A percentile compares a stretch with the other conserved stretches of the same genome.
phyloP scores from a whole-genome alignment of 305 asterid genomes.

The Fraxinus nigra region DNA sequence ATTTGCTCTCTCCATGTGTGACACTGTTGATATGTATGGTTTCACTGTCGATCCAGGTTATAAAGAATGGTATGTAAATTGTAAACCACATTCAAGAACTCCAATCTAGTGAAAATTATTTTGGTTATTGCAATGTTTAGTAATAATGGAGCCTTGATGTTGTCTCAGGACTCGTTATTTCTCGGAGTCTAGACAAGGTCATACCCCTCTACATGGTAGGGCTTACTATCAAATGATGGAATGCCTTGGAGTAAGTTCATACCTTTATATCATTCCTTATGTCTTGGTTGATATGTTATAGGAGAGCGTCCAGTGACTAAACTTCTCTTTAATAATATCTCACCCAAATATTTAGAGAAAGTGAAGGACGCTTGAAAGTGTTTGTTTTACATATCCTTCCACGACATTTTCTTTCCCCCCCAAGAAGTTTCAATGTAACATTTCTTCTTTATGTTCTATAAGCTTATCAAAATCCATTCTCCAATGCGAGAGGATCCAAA shows the following conservation, averaged over 20 bases:
- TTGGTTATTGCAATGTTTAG: conserved; percentile 9
- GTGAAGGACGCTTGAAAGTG: neutral
- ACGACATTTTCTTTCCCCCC: neutral
- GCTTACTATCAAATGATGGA: conserved; percentile 99
- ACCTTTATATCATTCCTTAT: neutral
- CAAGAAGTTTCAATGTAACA: conserved; percentile 7
- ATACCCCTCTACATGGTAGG: conserved; percentile 89
- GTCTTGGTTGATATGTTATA: neutral
- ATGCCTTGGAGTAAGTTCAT: conserved; percentile 78
- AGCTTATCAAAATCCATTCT: conserved; percentile 96
- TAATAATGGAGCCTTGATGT: conserved; percentile 22
- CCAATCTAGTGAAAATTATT: neutral
- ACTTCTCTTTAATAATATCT: neutral
- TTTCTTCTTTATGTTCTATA: conserved; percentile 12
- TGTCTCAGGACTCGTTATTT: conserved; percentile 87
- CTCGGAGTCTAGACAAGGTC: conserved; percentile 93
- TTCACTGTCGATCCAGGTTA: conserved; percentile 99
- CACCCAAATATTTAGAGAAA: neutral
- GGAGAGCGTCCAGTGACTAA: neutral
- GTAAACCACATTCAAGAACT: neutral
- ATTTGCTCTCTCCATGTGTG: conserved; percentile 93
- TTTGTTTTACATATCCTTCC: neutral
- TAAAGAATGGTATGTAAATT: conserved; percentile 68
- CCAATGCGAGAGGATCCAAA: conserved; percentile 94
- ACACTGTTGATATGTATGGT: conserved; percentile 94